Percentiles rank a stretch among this genome's conserved stretches.
These are phyloP conservation scores for Boletales sp. DNA, from an alignment of 768 basidiomycete genomes.

Conservation along the genomic window DNA sequence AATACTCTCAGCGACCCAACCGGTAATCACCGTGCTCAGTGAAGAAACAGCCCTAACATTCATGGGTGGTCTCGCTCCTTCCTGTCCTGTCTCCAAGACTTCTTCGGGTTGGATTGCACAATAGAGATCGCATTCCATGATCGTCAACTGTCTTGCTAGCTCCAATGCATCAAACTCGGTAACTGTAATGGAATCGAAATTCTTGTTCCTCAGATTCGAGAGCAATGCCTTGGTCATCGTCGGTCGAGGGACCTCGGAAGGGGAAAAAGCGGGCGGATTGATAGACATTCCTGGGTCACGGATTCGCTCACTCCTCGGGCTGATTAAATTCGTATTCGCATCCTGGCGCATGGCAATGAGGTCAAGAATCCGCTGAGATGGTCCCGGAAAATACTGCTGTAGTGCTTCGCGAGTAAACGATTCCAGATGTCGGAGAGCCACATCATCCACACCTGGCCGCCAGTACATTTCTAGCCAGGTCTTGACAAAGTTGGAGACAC, in stretches of 20 bases:
- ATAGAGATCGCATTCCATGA: constrained; percentile 89
- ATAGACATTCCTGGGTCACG: constrained; percentile 75
- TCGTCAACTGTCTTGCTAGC: constrained; percentile 88
- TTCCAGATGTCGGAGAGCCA: constrained; percentile 52
- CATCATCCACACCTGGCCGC: constrained; percentile 71
- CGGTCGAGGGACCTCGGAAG: constrained; percentile 80
- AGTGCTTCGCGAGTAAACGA: constrained; percentile 64
- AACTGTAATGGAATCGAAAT: constrained; percentile 58
- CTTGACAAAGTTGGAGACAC: constrained; percentile 92
- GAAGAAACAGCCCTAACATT: constrained; percentile 84
- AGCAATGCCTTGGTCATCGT: constrained; percentile 80
- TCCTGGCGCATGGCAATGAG: constrained; percentile 55
- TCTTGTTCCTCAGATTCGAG: constrained; percentile 60
- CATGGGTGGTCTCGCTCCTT: constrained; percentile 55
- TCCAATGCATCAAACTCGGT: constrained; percentile 95
- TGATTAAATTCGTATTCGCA: constrained; percentile 44
- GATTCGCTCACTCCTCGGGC: constrained; percentile 58
- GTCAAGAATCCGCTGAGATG: constrained; percentile 71
- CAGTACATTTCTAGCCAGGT: constrained; percentile 92
- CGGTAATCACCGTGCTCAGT: constrained; percentile 89
- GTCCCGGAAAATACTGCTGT: constrained; percentile 58
- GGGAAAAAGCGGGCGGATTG: constrained; percentile 50
- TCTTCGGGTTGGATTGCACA: constrained; percentile 86
- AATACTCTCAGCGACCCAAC: constrained; percentile 95
- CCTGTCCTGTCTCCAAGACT: constrained; percentile 78